Base-by-base conservation (phyloP, 768 basidiomycete genomes). In the Tulasnella calospora region DNA sequence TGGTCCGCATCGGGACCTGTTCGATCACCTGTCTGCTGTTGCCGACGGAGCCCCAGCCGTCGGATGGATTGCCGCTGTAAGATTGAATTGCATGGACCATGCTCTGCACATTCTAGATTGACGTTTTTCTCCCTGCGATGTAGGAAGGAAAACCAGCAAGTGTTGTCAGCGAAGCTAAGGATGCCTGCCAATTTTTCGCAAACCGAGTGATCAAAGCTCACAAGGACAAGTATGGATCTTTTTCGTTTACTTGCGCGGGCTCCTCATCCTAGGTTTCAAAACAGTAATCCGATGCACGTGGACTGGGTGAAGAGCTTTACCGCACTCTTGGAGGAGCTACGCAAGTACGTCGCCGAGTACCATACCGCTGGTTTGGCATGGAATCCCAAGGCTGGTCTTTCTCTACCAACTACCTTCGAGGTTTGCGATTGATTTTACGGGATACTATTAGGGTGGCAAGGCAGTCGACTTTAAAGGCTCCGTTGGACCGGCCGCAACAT, bases 151-250 rank as follows among this genome's bases (percentile, higher is more conserved):
- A 93, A 83, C 97, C 97, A 0, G 94, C 88, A 6, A 89, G 92
- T 35, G 92, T 88, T 80, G 87, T 98, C n/a, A 86, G 84, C 23
- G 94, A 96, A 72, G 89, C 92, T 84, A 96, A 93, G 84, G 95
- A 98, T 35, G 89, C 93, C 4, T 89, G 92, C 15, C 88, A 90
- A 82, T 99, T 94, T 85, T 99, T 95, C 83, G 91, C 91, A 1
- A 94, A 98, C 84, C 90, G 91, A 79, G 89, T 99, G 70, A 91
- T 95, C 84, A 94, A 95, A 84, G 94, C 96, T 80, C 94, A 89
- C 88, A 99, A 95, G 84, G 94, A 94, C 9, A 94, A 94, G 97
- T 95, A 79, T 78, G 92, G 83, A 74, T 15, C 30, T 67, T 10
- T 27, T n/a, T 71, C 30, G 13, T 30, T 75, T 51, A 21, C 40